Evolutionary conservation across 768 basidiomycete genomes (phyloP).

Genomic region (Candolleomyces eurysporus): DNA sequence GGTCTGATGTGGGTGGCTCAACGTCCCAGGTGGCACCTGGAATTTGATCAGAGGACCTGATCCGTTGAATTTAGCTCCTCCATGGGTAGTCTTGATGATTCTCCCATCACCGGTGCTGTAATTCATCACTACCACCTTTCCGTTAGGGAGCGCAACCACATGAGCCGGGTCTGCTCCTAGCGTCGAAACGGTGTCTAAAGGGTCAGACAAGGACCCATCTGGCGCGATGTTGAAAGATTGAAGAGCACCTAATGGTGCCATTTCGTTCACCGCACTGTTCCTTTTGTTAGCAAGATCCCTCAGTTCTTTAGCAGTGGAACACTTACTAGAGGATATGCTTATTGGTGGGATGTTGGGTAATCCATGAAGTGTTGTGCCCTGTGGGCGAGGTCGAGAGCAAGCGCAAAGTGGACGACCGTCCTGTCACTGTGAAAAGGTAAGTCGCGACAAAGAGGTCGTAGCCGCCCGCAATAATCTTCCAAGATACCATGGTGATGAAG

Average conservation of each 20-base stretch:
- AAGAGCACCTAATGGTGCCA: conserved; percentile 37
- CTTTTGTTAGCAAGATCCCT: background rate
- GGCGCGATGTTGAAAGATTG: conserved; percentile 54
- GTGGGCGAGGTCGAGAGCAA: conserved; percentile 47
- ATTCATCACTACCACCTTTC: conserved; percentile 58
- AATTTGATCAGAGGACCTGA: conserved; percentile 49
- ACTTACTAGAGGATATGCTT: conserved; percentile 60
- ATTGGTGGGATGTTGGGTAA: conserved; percentile 54
- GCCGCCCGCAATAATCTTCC: conserved; percentile 67
- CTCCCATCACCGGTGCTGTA: conserved; percentile 55
- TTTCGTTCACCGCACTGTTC: conserved; percentile 58
- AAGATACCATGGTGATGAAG: conserved; percentile 51
- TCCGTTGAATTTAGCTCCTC: conserved; percentile 30
- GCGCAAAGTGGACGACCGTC: conserved; percentile 44
- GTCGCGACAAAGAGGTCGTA: conserved; percentile 60
- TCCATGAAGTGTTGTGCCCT: conserved; percentile 58
- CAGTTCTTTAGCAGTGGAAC: background rate
- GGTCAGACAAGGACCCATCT: conserved; percentile 41
- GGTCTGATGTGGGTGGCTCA: conserved; percentile 68
- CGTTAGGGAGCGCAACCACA: conserved; percentile 47
- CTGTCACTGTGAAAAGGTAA: conserved; percentile 51
- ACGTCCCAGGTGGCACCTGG: conserved; percentile 37
- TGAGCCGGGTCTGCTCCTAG: conserved; percentile 54
- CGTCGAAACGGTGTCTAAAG: conserved; percentile 45
- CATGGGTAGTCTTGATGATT: conserved; percentile 46